Evolutionary conservation across 306 rosid species (phyloP).

Genomic region (Purshia tridentata): DNA sequence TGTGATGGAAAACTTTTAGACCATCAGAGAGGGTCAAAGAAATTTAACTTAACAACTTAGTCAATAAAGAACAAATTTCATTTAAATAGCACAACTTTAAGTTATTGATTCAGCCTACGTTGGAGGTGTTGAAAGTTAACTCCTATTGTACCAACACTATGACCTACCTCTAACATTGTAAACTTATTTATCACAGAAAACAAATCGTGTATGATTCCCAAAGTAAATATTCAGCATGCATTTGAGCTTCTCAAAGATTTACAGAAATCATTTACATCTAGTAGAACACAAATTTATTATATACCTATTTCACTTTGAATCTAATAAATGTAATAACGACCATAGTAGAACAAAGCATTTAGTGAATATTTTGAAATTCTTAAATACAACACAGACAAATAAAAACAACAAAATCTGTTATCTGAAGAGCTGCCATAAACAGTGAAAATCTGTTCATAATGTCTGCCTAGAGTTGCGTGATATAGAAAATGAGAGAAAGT

Average conservation of each 20-base stretch:
- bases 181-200: neutral
- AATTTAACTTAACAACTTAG: neutral
- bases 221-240: neutral
- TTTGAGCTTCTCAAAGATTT: conserved; percentile 3
- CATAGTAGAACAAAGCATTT: neutral
- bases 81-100: neutral
- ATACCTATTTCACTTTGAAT: neutral
- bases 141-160: neutral
- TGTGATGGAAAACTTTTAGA: neutral
- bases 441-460: neutral
- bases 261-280: neutral
- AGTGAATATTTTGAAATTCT: neutral
- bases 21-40: neutral
- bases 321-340: neutral
- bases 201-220: neutral
- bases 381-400: neutral
- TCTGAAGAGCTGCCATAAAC: neutral
- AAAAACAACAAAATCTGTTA: neutral
- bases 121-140: neutral
- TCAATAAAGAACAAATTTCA: neutral
- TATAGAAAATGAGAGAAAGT: conserved; percentile 21
- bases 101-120: neutral
- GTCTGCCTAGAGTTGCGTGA: neutral
- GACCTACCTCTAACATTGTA: neutral
- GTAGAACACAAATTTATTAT: neutral